Conservation (phyloP, 805 yeast species). For the Myxozyma nipponensis region DNA sequence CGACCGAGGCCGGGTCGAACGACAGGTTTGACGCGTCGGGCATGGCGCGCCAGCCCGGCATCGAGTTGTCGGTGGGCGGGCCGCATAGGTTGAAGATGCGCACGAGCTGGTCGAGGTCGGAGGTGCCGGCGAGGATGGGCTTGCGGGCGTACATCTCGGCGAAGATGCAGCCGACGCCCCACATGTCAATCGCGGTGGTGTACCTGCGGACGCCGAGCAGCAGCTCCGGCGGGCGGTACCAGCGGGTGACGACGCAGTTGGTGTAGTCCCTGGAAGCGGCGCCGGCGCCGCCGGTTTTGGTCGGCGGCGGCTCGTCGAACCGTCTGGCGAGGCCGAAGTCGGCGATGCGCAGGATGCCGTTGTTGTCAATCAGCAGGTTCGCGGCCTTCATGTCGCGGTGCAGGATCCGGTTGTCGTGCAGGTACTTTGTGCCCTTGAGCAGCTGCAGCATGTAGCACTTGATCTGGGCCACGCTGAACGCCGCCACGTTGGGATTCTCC, state of each 20-base stretch:
- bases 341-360: constrained; percentile 81
- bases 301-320: constrained; percentile 61
- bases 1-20: not conserved
- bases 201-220: constrained; percentile 79
- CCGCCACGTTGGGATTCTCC: constrained; percentile 64
- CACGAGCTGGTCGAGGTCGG: constrained; percentile 85
- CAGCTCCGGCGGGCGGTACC: constrained; percentile 97
- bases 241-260: constrained; percentile 84
- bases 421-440: constrained; percentile 71
- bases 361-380: constrained; percentile 72
- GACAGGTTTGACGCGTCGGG: constrained; percentile 43
- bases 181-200: constrained; percentile 92
- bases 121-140: constrained; percentile 80
- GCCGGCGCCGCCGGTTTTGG: constrained; percentile 33
- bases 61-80: constrained; percentile 83
- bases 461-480: constrained; percentile 60
- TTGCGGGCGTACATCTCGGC: constrained; percentile 80
- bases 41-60: constrained; percentile 84
- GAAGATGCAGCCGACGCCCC: constrained; percentile 94
- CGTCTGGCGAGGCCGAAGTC: constrained; percentile 92
- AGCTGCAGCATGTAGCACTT: constrained; percentile 82
- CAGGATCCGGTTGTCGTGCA: constrained; percentile 57
- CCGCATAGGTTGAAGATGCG: constrained; percentile 79
- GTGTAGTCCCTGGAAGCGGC: constrained; percentile 48
- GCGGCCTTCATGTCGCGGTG: constrained; percentile 97